phyloP scores from a whole-genome alignment of 1,284 basidiomycete genomes.

The Puccinia sorghi region DNA sequence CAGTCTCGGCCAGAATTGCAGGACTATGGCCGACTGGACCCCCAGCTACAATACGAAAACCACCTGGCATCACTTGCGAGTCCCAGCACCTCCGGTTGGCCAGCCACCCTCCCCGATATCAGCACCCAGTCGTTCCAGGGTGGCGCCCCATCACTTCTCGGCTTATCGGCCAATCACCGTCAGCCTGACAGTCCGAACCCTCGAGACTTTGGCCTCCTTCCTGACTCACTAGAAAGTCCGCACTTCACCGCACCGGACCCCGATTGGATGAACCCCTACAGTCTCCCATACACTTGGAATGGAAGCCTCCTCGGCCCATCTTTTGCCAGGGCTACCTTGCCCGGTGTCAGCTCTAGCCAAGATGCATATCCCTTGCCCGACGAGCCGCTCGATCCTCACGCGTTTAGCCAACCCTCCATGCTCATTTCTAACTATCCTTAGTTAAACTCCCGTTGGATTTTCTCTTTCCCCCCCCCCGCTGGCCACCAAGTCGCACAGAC shows the following conservation, averaged over 20 bases:
- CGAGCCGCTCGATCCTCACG: not conserved
- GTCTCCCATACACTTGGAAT: not conserved
- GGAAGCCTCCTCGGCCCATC: not conserved
- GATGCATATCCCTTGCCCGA: not conserved
- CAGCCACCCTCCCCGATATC: not conserved
- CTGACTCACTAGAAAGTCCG: not conserved
- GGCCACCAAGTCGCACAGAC: too few species aligned
- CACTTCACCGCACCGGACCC: not conserved
- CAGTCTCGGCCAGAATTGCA: slow-evolving; percentile 19
- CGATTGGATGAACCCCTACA: slow-evolving; percentile 8
- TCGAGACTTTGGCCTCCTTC: not conserved
- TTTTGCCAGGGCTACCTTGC: not conserved
- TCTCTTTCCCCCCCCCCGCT: not conserved
- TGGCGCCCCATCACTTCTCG: not conserved
- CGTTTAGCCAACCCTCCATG: not conserved
- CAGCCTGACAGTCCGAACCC: not conserved
- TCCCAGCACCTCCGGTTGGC: not conserved
- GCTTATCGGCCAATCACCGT: not conserved
- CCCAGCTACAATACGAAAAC: slow-evolving; percentile 29
- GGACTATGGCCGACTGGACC: slow-evolving; percentile 33
- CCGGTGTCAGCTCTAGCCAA: not conserved
- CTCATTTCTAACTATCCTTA: not conserved
- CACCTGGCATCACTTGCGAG: not conserved
- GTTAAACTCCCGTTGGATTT: not conserved
- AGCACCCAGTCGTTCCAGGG: not conserved